These are phyloP conservation scores for Diaporthe eres DNA, from an alignment of 2,329 filamentous ascomycete genomes.

Conservation along the genomic window DNA sequence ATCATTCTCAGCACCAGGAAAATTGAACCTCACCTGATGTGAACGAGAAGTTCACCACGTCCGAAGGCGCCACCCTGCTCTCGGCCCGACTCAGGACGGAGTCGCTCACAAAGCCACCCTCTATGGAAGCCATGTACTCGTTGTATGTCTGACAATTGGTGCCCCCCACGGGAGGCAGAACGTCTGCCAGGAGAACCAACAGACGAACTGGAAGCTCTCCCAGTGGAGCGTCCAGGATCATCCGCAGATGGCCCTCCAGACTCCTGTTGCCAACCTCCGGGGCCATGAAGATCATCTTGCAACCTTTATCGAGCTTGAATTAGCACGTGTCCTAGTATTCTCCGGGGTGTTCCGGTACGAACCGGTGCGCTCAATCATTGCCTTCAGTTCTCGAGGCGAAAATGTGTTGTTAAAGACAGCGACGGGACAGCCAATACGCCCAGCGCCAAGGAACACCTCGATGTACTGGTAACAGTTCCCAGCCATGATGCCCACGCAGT, in stretches of 20 bases:
- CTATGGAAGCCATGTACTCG: not conserved
- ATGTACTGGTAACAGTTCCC: constrained; percentile 17
- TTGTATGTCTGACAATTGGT: not conserved
- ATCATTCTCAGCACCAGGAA: not conserved
- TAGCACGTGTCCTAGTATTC: not conserved
- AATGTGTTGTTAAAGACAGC: constrained; percentile 22
- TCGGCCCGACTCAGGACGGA: not conserved
- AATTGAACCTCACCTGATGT: constrained; percentile 1
- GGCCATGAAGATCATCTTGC: constrained; percentile 8
- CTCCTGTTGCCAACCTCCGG: constrained; percentile 18
- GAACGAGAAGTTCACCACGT: constrained; percentile 14
- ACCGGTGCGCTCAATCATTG: constrained; percentile 20
- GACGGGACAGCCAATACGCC: constrained; percentile 15
- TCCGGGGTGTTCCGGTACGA: not conserved
- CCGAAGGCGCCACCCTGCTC: not conserved
- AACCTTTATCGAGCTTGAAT: not conserved
- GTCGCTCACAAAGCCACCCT: constrained; percentile 3
- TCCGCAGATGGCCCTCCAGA: constrained; percentile 1
- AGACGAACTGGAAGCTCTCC: not conserved
- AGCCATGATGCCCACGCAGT: constrained; percentile 29
- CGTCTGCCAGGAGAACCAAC: not conserved
- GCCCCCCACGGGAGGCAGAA: not conserved
- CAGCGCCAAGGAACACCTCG: constrained; percentile 5
- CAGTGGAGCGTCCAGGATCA: not conserved
- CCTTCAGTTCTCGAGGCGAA: constrained; percentile 9